Conservation (phyloP, 148 eudicot species). For the Camellia japonica region DNA sequence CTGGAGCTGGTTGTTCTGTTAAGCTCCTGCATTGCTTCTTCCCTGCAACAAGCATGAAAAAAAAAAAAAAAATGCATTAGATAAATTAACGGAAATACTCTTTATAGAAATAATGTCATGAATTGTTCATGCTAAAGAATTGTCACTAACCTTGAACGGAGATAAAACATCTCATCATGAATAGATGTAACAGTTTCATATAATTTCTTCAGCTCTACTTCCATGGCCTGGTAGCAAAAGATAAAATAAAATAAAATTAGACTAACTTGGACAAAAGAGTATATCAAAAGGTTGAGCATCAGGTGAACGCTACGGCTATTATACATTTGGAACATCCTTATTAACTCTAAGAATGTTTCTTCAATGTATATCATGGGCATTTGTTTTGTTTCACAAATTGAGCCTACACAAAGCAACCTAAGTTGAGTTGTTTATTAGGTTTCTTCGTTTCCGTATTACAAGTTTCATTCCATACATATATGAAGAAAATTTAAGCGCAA, state of each 20-base stretch:
- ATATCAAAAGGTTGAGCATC: neutral
- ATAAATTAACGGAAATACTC: neutral
- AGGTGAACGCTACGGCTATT: neutral
- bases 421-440: neutral
- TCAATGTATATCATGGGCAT: neutral
- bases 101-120: neutral
- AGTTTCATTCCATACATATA: neutral
- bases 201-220: constrained; percentile 76
- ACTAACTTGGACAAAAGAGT: neutral
- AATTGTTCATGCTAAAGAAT: neutral
- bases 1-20: constrained; percentile 62
- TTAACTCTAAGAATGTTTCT: neutral
- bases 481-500: neutral
- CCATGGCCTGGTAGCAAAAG: constrained; percentile 60
- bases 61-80: neutral
- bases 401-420: neutral
- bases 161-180: constrained; percentile 89
- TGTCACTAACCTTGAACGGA: constrained; percentile 67
- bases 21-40: constrained; percentile 85
- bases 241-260: neutral
- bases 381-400: constrained; percentile 6
- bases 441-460: neutral
- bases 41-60: constrained; percentile 45
- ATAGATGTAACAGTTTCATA: constrained; percentile 62
- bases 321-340: neutral